Percentiles rank a stretch among this genome's conserved stretches.
Evolutionary conservation across 1,139 yeast genomes (phyloP).

Genomic region (Sugiyamaella grinbergsii): DNA sequence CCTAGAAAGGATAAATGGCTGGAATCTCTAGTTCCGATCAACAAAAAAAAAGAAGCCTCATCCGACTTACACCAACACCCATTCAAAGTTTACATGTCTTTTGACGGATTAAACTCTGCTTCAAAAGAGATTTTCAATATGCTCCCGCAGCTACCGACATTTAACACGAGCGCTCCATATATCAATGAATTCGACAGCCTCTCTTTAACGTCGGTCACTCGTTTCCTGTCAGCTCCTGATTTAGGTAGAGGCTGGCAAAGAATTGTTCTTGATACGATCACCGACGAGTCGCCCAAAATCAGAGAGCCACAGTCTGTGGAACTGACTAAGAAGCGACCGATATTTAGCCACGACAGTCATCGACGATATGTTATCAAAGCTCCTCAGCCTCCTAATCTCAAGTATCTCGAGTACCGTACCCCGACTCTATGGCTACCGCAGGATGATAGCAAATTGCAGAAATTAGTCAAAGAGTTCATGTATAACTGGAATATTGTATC

Average conservation of each 20-base stretch:
- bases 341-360: conserved; percentile 30
- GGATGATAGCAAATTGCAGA: conserved; percentile 80
- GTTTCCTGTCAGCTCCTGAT: conserved; percentile 40
- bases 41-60: conserved; percentile 6
- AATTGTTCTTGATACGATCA: conserved; percentile 35
- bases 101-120: conserved; percentile 53
- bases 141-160: conserved; percentile 34
- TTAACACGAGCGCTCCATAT: conserved; percentile 35
- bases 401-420: conserved; percentile 74
- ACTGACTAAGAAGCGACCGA: conserved; percentile 16
- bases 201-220: conserved; percentile 40
- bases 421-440: conserved; percentile 97
- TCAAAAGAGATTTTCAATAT: conserved; percentile 37
- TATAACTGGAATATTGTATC: conserved; percentile 94
- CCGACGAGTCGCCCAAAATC: conserved; percentile 11
- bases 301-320: neutral
- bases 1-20: conserved; percentile 13
- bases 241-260: conserved; percentile 39
- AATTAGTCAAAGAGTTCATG: conserved; percentile 80
- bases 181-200: conserved; percentile 38
- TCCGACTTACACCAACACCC: conserved; percentile 39
- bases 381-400: conserved; percentile 83
- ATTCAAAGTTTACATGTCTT: conserved; percentile 58
- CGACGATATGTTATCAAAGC: conserved; percentile 45
- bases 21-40: conserved; percentile 28